phyloP scores from a whole-genome alignment of 2,329 filamentous ascomycete genomes.

The Bretziella fagacearum region DNA sequence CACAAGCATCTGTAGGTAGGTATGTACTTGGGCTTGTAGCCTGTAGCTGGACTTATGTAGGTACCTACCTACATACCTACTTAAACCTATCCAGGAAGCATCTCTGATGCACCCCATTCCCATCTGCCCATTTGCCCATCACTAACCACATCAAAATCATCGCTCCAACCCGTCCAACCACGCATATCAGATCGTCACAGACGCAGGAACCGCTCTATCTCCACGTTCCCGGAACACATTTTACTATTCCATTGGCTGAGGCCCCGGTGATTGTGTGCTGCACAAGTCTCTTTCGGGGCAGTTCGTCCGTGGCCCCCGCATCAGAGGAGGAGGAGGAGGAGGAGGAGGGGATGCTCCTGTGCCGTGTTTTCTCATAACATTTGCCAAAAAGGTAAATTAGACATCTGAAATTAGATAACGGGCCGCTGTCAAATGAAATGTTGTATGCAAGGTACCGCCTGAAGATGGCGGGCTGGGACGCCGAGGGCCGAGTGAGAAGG shows the following conservation, averaged over 20 bases:
- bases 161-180: not conserved
- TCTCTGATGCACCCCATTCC: slow-evolving; percentile 1
- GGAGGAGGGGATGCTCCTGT: not conserved
- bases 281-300: not conserved
- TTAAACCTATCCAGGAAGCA: slow-evolving; percentile 13
- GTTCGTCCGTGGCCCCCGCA: not conserved
- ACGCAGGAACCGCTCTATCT: not conserved
- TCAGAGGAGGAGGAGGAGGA: not conserved
- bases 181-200: not conserved
- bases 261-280: not conserved
- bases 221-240: not conserved
- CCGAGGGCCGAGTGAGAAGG: too few species aligned
- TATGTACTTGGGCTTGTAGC: not conserved
- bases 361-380: too few species aligned
- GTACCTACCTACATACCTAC: not conserved
- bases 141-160: not conserved
- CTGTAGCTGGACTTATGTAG: too few species aligned
- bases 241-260: not conserved
- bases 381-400: too few species aligned
- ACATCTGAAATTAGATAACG: too few species aligned
- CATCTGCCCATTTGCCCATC: too few species aligned
- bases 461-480: too few species aligned
- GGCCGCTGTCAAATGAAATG: too few species aligned
- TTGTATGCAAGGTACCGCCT: too few species aligned
- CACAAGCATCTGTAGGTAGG: too few species aligned